Evolutionary conservation across 1,284 basidiomycete species (phyloP).

Genomic region (Meira nashicola): DNA sequence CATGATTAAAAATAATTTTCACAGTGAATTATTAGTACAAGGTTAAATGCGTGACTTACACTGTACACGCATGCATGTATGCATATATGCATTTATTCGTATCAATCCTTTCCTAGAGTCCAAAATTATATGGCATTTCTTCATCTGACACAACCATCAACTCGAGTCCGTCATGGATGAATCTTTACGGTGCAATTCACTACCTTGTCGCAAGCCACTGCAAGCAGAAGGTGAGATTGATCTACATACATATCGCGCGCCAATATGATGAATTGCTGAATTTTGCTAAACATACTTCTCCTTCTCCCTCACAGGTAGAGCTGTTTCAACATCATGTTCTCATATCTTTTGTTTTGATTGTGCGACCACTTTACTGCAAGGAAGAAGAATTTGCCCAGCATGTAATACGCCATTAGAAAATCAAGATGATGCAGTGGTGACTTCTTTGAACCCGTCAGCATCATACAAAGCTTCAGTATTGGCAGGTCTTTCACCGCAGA

Average conservation of each 20-base stretch:
- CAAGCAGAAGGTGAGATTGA: constrained; percentile 3
- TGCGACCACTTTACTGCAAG: background rate
- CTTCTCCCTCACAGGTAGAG: background rate
- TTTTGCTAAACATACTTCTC: background rate
- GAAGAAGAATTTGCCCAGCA: constrained; percentile 1
- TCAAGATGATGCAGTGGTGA: constrained; percentile 4
- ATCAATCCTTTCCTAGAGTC: too few relatives aligned
- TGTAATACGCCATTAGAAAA: constrained; percentile 1
- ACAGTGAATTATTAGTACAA: too few relatives aligned
- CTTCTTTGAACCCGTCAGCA: background rate
- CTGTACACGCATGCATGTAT: too few relatives aligned
- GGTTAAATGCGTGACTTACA: too few relatives aligned
- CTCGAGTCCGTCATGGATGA: constrained; percentile 1
- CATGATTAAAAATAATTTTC: too few relatives aligned
- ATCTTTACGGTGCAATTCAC: constrained; percentile 7
- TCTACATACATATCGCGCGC: background rate
- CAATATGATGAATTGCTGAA: background rate
- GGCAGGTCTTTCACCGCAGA: constrained; percentile 4
- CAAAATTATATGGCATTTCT: background rate
- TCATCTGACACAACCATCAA: background rate
- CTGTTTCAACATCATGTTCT: constrained; percentile 8
- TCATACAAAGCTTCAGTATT: constrained; percentile 1
- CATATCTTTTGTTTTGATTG: constrained; percentile 11
- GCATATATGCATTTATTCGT: too few relatives aligned
- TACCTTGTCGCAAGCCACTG: constrained; percentile 7